Conservation (phyloP, 805 yeast genomes). For the Vanderwaltozyma polyspora region DNA sequence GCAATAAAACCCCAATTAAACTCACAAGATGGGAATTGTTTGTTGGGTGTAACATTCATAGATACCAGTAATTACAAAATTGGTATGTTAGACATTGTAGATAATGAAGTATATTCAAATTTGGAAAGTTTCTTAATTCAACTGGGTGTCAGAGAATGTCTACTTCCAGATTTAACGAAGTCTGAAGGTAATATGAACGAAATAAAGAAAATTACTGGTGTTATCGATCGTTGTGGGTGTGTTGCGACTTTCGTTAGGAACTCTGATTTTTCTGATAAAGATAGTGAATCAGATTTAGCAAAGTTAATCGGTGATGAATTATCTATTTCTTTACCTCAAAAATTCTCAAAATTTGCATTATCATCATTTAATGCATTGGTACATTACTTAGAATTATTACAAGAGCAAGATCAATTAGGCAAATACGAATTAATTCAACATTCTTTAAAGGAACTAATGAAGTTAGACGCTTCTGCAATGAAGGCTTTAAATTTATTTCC, state of each 20-base stretch:
- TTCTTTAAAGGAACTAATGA: slow-evolving; percentile 71
- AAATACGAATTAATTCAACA: slow-evolving; percentile 50
- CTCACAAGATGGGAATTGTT: slow-evolving; percentile 28
- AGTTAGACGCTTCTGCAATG: slow-evolving; percentile 81
- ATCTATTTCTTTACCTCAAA: slow-evolving; percentile 21
- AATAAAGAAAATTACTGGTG: slow-evolving; percentile 51
- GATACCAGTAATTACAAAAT: slow-evolving; percentile 59
- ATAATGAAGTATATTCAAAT: slow-evolving; percentile 79
- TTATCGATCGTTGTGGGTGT: slow-evolving; percentile 69
- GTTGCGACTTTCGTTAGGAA: slow-evolving; percentile 52
- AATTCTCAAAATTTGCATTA: slow-evolving; percentile 19
- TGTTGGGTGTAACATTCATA: slow-evolving; percentile 68
- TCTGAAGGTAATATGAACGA: slow-evolving; percentile 29
- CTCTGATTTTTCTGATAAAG: slow-evolving; percentile 49
- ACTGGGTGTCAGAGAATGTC: slow-evolving; percentile 76
- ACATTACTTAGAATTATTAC: slow-evolving; percentile 52
- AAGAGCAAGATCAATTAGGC: slow-evolving; percentile 45
- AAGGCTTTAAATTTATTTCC: slow-evolving; percentile 84
- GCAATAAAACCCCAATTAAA: slow-evolving; percentile 28
- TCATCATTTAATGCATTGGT: slow-evolving; percentile 43
- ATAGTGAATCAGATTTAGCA: slow-evolving; percentile 67
- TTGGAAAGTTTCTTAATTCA: slow-evolving; percentile 81
- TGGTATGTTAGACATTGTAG: slow-evolving; percentile 70
- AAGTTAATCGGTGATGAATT: slow-evolving; percentile 50
- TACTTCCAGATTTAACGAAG: slow-evolving; percentile 37